Conservation (phyloP, 148 eudicot species). For the Agrostemma githago region DNA sequence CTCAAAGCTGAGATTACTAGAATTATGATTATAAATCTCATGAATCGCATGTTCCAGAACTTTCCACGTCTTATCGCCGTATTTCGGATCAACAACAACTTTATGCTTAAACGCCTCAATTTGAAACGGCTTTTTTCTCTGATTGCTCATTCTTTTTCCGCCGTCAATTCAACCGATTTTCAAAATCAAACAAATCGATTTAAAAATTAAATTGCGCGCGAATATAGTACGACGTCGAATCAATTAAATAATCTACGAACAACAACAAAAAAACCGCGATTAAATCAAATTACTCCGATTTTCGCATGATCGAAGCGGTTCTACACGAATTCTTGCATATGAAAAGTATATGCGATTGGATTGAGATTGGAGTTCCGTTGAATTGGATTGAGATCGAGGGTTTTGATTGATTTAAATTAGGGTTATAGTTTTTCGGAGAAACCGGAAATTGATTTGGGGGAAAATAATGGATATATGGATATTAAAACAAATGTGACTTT, state of each 20-base stretch:
- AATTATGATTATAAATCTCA: constrained; percentile 77
- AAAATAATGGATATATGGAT: constrained; percentile 2
- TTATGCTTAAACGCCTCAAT: constrained; percentile 75
- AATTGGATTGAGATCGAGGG: constrained; percentile 6
- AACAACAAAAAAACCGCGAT: background rate
- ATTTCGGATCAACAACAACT: constrained; percentile 81
- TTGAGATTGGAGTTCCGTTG: background rate
- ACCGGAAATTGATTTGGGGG: constrained; percentile 12
- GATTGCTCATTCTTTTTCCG: constrained; percentile 43
- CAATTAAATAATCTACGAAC: background rate
- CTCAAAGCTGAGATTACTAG: constrained; percentile 75
- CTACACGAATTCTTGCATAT: no score
- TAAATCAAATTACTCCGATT: background rate
- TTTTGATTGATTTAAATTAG: constrained; percentile 14
- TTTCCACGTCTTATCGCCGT: constrained; percentile 81
- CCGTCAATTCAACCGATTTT: background rate
- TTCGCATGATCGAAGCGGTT: background rate
- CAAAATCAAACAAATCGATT: background rate
- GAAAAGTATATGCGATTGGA: background rate
- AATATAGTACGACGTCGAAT: background rate
- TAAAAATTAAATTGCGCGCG: background rate
- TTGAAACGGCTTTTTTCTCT: constrained; percentile 67
- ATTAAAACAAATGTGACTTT: background rate
- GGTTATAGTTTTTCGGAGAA: constrained; percentile 1
- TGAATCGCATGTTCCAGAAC: constrained; percentile 72